Conservation (phyloP, 2,329 filamentous ascomycete species). For the Lachnellula hyalina region DNA sequence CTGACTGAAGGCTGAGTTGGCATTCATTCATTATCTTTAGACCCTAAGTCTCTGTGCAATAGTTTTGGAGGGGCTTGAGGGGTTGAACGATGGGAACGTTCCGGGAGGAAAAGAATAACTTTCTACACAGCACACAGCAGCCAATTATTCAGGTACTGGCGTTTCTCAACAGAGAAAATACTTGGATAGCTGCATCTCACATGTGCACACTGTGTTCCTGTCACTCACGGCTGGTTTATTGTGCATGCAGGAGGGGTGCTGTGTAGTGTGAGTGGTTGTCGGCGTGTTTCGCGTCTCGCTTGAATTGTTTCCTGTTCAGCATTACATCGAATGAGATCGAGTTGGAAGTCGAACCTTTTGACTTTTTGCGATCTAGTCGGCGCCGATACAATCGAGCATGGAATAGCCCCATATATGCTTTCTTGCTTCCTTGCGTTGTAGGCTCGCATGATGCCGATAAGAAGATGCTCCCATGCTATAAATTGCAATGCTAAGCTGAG, state of each 20-base stretch:
- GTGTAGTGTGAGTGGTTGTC: constrained; percentile 22
- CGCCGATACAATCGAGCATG: constrained; percentile 11
- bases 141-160: neutral
- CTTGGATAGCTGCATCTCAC: constrained; percentile 16
- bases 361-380: constrained; percentile 8
- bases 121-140: too few relatives aligned
- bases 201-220: constrained; percentile 14
- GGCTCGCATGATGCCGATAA: constrained; percentile 18
- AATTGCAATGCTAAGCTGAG: constrained; percentile 4
- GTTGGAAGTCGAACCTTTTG: constrained; percentile 4
- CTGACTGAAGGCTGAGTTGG: neutral
- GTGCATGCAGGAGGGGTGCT: constrained; percentile 18
- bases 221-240: constrained; percentile 12
- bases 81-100: neutral
- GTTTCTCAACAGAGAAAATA: neutral
- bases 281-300: constrained; percentile 25
- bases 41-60: neutral
- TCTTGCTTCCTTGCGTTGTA: constrained; percentile 6
- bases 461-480: constrained; percentile 6
- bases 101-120: too few relatives aligned
- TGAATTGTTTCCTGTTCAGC: constrained; percentile 8
- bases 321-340: constrained; percentile 13
- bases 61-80: neutral
- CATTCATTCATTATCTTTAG: neutral
- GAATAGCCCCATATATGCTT: constrained; percentile 17